Evolutionary conservation across 1,139 yeast species (phyloP).

Genomic region (Sporopachydermia cereana): DNA sequence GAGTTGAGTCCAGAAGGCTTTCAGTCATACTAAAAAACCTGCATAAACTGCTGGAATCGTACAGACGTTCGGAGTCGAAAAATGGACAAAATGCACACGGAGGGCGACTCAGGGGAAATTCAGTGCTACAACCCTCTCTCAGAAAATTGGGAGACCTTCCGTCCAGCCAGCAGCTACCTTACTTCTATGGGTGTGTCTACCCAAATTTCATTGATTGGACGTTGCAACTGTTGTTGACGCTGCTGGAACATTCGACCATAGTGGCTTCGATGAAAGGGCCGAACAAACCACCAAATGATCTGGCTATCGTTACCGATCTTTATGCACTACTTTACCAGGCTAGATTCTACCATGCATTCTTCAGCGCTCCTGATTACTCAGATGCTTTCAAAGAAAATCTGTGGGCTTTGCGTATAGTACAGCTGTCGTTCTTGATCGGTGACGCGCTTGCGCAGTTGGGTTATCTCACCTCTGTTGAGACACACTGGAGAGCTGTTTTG

Average conservation of each 20-base stretch:
- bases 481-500: background rate
- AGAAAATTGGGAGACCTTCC: background rate
- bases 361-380: background rate
- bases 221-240: background rate
- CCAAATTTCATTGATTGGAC: background rate
- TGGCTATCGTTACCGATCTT: background rate
- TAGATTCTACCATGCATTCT: background rate
- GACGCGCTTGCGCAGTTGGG: background rate
- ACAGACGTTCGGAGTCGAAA: background rate
- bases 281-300: background rate
- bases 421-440: background rate
- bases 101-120: constrained; percentile 2
- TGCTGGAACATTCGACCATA: constrained; percentile 2
- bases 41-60: background rate
- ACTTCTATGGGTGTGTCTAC: constrained; percentile 3
- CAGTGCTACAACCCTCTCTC: background rate
- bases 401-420: background rate
- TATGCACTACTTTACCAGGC: constrained; percentile 5
- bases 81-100: background rate
- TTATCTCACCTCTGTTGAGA: background rate
- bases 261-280: background rate
- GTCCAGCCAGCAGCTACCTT: background rate
- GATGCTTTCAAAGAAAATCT: background rate
- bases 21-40: background rate
- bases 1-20: background rate